phyloP scores from a whole-genome alignment of 31 red algal species.

The Odonthalia washingtoniensis region DNA sequence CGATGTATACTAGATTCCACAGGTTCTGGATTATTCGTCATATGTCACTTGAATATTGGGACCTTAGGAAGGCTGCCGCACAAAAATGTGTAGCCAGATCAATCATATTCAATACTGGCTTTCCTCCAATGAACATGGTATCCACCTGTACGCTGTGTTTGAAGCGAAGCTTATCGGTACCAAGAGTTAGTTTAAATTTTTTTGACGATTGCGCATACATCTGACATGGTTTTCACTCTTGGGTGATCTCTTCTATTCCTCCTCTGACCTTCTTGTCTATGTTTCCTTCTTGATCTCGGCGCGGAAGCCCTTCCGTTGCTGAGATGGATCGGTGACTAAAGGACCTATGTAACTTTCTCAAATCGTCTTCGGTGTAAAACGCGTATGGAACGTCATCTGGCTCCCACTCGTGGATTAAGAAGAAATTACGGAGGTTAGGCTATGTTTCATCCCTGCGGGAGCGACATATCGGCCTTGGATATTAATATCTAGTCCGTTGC shows the following conservation, averaged over 20 bases:
- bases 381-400: not conserved
- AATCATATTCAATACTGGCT: no score
- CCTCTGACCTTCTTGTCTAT: not conserved
- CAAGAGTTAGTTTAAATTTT: not conserved
- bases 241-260: not conserved
- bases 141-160: not conserved
- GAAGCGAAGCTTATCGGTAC: not conserved
- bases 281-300: constrained; percentile 21
- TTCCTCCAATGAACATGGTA: not conserved
- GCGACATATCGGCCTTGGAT: not conserved
- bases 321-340: constrained; percentile 43
- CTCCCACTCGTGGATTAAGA: constrained; percentile 4
- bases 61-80: not conserved
- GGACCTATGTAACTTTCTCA: constrained; percentile 29
- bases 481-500: constrained; percentile 31
- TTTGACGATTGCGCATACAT: not conserved
- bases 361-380: no score
- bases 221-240: not conserved
- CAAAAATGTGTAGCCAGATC: not conserved
- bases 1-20: constrained; percentile 26
- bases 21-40: not conserved
- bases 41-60: not conserved
- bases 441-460: not conserved
- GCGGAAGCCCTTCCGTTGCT: constrained; percentile 29
- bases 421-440: constrained; percentile 7